Conservation (phyloP, 2,329 filamentous ascomycete genomes). For the Pochonia chlamydosporia region DNA sequence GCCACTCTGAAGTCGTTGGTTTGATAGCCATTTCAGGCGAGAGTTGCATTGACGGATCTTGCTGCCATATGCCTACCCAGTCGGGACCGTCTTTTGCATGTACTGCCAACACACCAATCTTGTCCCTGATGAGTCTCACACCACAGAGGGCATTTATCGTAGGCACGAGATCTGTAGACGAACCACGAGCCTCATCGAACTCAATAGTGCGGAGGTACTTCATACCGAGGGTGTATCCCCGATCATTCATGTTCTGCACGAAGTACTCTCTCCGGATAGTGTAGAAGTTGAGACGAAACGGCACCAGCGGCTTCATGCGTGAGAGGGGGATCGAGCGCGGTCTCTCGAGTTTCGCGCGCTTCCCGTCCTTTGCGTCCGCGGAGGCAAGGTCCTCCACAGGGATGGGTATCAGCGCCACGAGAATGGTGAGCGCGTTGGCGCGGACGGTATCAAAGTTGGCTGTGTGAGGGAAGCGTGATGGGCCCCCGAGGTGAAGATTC, state of each 20-base stretch:
- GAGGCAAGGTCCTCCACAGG: constrained; percentile 6
- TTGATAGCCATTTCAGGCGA: neutral
- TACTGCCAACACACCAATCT: constrained; percentile 6
- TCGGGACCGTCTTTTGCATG: constrained; percentile 7
- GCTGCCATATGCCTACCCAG: constrained; percentile 10
- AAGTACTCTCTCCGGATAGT: constrained; percentile 5
- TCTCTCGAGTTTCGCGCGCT: constrained; percentile 2
- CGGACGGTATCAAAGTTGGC: constrained; percentile 10
- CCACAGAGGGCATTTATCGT: neutral
- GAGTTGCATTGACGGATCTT: neutral
- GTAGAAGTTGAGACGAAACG: constrained; percentile 9
- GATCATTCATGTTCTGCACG: constrained; percentile 2
- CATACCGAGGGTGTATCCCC: constrained; percentile 4
- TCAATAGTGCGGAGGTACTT: constrained; percentile 8
- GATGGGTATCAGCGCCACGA: constrained; percentile 8
- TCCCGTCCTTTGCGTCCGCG: constrained; percentile 1
- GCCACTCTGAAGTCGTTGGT: constrained; percentile 6
- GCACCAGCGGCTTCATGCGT: neutral
- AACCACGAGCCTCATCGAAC: constrained; percentile 1
- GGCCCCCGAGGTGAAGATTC: constrained; percentile 6
- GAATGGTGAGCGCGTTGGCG: constrained; percentile 9
- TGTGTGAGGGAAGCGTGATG: constrained; percentile 8
- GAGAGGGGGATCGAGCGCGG: constrained; percentile 1
- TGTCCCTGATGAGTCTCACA: constrained; percentile 7
- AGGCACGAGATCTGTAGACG: constrained; percentile 1